phyloP scores from a whole-genome alignment of 164 flowering plant genomes.

The Nymphaea thermarum region DNA sequence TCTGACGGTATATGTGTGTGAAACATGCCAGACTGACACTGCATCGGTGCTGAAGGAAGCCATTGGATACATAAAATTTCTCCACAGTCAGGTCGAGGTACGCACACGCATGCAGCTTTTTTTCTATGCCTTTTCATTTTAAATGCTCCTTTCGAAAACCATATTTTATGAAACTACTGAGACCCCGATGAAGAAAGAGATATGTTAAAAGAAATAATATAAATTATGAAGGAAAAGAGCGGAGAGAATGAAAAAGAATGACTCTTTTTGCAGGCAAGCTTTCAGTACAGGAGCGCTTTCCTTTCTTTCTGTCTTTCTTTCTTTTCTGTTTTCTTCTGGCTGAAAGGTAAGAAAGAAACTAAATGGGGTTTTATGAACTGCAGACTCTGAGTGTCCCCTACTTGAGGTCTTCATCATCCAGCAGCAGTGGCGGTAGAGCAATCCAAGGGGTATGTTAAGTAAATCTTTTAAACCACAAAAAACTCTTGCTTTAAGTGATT shows the following conservation, averaged over 20 bases:
- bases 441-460: constrained; percentile 35
- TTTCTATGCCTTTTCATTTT: constrained; percentile 4
- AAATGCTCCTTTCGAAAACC: not conserved
- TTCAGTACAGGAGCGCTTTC: not conserved
- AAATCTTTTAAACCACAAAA: no score
- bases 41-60: constrained; percentile 97
- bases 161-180: no score
- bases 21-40: constrained; percentile 79
- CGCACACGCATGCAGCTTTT: constrained; percentile 5
- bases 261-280: not conserved
- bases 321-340: not conserved
- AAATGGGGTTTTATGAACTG: constrained; percentile 4
- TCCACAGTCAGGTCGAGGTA: constrained; percentile 91
- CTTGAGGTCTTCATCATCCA: constrained; percentile 53
- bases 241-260: not conserved
- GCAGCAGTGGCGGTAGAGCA: constrained; percentile 6
- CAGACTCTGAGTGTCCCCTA: constrained; percentile 96
- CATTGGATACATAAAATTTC: constrained; percentile 91
- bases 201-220: not conserved
- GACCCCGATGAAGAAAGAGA: not conserved
- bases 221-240: not conserved
- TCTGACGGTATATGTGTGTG: constrained; percentile 7
- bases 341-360: not conserved
- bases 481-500: no score
- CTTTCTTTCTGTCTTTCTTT: not conserved